Evolutionary conservation across 2,329 filamentous ascomycete species (phyloP).

Genomic region (Fusarium succisae): DNA sequence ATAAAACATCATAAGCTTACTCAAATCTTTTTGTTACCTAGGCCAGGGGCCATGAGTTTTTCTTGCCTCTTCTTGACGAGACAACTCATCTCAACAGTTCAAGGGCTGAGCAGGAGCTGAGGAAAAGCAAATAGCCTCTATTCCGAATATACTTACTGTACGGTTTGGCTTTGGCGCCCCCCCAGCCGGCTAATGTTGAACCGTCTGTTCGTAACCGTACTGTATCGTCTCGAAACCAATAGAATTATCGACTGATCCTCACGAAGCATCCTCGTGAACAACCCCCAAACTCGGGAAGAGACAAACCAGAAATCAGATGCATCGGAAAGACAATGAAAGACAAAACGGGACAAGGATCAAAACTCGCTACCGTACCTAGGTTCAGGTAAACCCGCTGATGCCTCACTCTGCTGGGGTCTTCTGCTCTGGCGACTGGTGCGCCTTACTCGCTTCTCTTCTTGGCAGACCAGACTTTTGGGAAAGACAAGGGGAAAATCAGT

Average conservation of each 20-base stretch:
- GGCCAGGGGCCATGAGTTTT: too few relatives aligned
- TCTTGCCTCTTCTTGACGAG: background rate
- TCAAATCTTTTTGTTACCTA: background rate
- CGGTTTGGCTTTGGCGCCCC: constrained; percentile 7
- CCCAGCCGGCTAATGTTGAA: background rate
- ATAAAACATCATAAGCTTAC: background rate
- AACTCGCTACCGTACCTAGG: background rate
- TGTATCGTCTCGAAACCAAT: background rate
- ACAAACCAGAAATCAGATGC: constrained; percentile 2
- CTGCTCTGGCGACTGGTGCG: constrained; percentile 14
- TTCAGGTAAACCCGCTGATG: constrained; percentile 11
- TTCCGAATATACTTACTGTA: background rate
- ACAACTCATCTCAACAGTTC: constrained; percentile 1
- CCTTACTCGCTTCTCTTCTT: constrained; percentile 17
- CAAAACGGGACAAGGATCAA: background rate
- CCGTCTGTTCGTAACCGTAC: background rate
- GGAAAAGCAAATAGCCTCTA: constrained; percentile 14
- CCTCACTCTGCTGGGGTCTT: background rate
- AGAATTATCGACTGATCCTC: constrained; percentile 9
- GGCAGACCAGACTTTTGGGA: constrained; percentile 14
- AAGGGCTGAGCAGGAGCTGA: background rate
- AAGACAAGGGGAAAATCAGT: background rate
- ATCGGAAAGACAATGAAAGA: background rate
- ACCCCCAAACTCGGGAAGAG: background rate
- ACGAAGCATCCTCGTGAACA: constrained; percentile 19